These are phyloP conservation scores for Fraxinus paxiana DNA, from an alignment of 305 asterid species.

Conservation along the genomic window DNA sequence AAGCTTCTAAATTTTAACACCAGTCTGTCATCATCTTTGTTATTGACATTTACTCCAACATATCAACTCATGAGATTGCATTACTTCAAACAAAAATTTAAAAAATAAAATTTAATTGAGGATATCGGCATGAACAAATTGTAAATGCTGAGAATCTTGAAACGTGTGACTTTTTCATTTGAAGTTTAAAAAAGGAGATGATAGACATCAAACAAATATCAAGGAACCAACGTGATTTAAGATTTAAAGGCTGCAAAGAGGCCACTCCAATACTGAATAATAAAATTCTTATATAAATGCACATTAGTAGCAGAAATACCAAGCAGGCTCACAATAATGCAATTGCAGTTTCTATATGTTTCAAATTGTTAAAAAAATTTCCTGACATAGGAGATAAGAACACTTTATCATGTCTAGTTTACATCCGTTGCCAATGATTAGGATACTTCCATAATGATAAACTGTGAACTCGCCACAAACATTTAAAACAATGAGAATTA, in stretches of 20 bases:
- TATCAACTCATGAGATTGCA: not conserved
- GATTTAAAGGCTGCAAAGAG: slow-evolving; percentile 5
- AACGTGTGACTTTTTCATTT: not conserved
- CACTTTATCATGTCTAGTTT: slow-evolving; percentile 8
- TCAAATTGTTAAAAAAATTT: not conserved
- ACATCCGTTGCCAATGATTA: slow-evolving; percentile 3
- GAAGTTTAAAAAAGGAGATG: slow-evolving; percentile 1
- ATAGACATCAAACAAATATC: slow-evolving; percentile 5
- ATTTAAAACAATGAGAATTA: slow-evolving; percentile 1
- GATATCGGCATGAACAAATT: slow-evolving; percentile 16
- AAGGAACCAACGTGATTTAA: not conserved
- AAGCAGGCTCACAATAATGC: slow-evolving; percentile 9
- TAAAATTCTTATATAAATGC: not conserved
- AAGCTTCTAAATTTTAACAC: not conserved
- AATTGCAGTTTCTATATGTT: slow-evolving; percentile 18
- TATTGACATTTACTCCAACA: not conserved
- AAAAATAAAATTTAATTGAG: slow-evolving; percentile 2
- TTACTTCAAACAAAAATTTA: not conserved
- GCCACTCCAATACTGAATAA: not conserved
- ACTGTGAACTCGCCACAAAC: not conserved
- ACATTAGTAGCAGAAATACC: slow-evolving; percentile 13
- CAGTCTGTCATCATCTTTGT: not conserved
- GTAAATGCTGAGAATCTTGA: slow-evolving; percentile 6
- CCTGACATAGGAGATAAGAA: not conserved
- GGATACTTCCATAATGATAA: slow-evolving; percentile 6